Conservation (phyloP, 2,329 filamentous ascomycete species). For the Diaporthe humulicola region DNA sequence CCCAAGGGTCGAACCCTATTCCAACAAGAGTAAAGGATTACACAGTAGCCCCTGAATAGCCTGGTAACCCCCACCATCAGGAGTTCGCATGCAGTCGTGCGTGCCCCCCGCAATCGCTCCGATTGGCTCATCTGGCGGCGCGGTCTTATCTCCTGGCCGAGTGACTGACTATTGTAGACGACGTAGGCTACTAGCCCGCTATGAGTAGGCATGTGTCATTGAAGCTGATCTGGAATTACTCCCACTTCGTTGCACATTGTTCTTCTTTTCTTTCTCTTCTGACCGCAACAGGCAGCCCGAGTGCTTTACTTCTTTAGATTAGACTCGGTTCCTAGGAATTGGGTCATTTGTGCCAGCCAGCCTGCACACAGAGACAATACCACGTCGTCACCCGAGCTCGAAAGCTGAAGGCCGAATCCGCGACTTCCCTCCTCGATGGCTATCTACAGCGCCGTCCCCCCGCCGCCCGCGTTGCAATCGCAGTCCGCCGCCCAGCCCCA, state of each 20-base stretch:
- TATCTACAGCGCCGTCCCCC: constrained; percentile 51
- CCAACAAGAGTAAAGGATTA: too few species aligned
- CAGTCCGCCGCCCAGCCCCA: constrained; percentile 40
- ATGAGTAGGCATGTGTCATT: constrained; percentile 29
- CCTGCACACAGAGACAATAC: background rate
- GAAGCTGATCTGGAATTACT: constrained; percentile 16
- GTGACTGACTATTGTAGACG: background rate
- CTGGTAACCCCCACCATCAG: background rate
- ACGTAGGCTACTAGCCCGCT: background rate
- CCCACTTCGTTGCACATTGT: background rate
- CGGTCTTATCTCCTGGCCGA: constrained; percentile 31
- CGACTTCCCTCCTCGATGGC: constrained; percentile 44
- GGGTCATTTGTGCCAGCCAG: background rate
- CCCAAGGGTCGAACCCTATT: background rate
- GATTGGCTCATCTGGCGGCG: constrained; percentile 5
- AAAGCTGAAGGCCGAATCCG: background rate
- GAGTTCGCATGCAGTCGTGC: background rate
- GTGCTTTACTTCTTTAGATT: background rate
- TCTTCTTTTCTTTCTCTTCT: background rate
- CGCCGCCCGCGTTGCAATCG: constrained; percentile 42
- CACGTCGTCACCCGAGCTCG: background rate
- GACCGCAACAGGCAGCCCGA: background rate
- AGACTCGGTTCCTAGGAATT: too few species aligned
- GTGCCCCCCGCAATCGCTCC: constrained; percentile 14
- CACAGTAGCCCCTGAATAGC: constrained; percentile 9